Evolutionary conservation across 2,329 filamentous ascomycete species (phyloP), one percentile per base, ranked within the genome.

Genomic region (Verticillium albo-atrum): DNA sequence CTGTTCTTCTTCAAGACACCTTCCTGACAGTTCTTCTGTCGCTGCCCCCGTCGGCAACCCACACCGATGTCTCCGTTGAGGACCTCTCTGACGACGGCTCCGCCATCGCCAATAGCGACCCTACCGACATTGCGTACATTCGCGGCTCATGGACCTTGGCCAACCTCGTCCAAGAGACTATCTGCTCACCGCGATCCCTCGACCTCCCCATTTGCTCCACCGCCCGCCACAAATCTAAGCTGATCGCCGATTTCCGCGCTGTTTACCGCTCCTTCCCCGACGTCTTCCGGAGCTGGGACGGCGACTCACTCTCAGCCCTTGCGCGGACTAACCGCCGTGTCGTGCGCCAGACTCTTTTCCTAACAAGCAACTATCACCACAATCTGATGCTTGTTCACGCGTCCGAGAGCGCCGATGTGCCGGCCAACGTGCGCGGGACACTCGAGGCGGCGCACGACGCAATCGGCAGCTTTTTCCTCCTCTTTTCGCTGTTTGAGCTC

Each of bases 351-450:
- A 91, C 89, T 20, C 75, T 94, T 5, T 93, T 92, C 68, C 76
- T 93, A 30, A 89, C 87, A n/a, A 90, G 86, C 71, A 93, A 92
- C 68, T 93, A 91, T 74, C 91, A 88, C 72, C 90, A 94, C 70
- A 92, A 90, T 70, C 79, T 93, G 26, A 92, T 92, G 89, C 77
- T 92, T 10, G 83, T 93, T 23, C 88, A 92, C 66, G 87, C 88
- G 0, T 88, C 87, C 15, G 88, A 90, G 68, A 87, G 88, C 63
- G 72, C 80, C 0, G 83, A 85, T 67, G 82, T 88, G 2, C 82
- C 84, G 1, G 77, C 85, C 56, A 90, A 93, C 68, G 79, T 90
- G 20, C 79, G 86, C 20, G 88, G 84, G 4, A 89, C 89, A 3
- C 75, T 93, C 14, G 89, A 92, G 71, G 89, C 89, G 0, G 90